Evolutionary conservation across 768 basidiomycete genomes (phyloP).

Genomic region (Suillus lakei): DNA sequence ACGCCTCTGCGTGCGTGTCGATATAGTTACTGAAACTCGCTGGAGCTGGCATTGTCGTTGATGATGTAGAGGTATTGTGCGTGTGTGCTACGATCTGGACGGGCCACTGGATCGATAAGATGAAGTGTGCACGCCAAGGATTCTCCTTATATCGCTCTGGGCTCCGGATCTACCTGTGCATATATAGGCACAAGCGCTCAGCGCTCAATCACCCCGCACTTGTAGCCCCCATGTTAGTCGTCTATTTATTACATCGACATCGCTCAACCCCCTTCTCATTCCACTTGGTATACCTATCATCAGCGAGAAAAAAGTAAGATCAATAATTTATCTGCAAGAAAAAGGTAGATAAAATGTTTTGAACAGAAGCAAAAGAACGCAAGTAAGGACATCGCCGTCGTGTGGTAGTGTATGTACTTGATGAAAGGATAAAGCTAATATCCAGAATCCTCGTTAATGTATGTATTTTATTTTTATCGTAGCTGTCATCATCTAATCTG

Average conservation of each 20-base stretch:
- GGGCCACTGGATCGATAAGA: background rate
- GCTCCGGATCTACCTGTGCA: conserved; percentile 4
- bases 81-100: background rate
- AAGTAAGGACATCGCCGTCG: background rate
- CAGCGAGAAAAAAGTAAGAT: background rate
- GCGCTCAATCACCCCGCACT: background rate
- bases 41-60: conserved; percentile 38
- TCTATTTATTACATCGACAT: background rate
- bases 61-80: background rate
- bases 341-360: background rate
- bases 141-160: background rate
- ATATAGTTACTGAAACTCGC: conserved; percentile 52
- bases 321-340: conserved; percentile 5
- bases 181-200: background rate
- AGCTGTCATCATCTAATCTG: background rate
- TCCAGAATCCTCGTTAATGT: background rate
- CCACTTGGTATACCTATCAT: background rate
- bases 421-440: background rate
- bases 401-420: background rate
- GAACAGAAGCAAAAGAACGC: background rate
- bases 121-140: background rate
- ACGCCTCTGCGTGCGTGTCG: conserved; percentile 69
- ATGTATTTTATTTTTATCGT: background rate
- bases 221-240: background rate
- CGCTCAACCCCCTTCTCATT: background rate